Percentiles rank a stretch among this genome's conserved stretches.
phyloP scores from a whole-genome alignment of 352 stramenopile species.

The Aphanomyces stellatus region DNA sequence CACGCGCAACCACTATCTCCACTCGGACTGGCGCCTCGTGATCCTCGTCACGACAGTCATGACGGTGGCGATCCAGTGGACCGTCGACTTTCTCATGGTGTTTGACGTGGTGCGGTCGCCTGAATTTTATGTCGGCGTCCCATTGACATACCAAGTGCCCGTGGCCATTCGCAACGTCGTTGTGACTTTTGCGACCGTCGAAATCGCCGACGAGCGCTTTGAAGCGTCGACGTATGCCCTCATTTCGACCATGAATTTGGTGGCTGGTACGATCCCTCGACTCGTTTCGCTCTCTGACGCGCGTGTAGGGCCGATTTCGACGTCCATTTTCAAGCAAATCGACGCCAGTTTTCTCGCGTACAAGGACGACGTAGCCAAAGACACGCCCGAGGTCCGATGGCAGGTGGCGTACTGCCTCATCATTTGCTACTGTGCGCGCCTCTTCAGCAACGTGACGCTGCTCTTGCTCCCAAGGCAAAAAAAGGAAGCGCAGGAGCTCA shows the following conservation, averaged over 20 bases:
- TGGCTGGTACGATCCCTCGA: slow-evolving; percentile 1
- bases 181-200: slow-evolving; percentile 18
- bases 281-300: not conserved
- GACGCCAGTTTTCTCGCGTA: slow-evolving; percentile 17
- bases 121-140: slow-evolving; percentile 39
- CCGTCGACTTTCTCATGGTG: slow-evolving; percentile 43
- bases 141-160: slow-evolving; percentile 38
- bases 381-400: slow-evolving; percentile 18
- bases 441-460: slow-evolving; percentile 21
- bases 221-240: slow-evolving; percentile 21
- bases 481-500: slow-evolving; percentile 28
- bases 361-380: slow-evolving; percentile 19
- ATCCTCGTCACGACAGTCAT: slow-evolving; percentile 16
- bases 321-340: slow-evolving; percentile 21
- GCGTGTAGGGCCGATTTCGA: slow-evolving; percentile 27
- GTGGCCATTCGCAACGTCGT: slow-evolving; percentile 23
- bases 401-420: slow-evolving; percentile 19
- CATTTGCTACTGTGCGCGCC: slow-evolving; percentile 11
- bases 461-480: slow-evolving; percentile 23
- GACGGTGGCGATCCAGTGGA: slow-evolving; percentile 21
- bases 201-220: slow-evolving; percentile 21
- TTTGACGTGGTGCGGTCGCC: slow-evolving; percentile 45
- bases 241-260: slow-evolving; percentile 18
- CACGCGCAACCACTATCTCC: slow-evolving; percentile 27
- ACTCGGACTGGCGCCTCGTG: slow-evolving; percentile 23